Base-by-base conservation (phyloP, 768 basidiomycete species). In the Suillus spraguei region DNA sequence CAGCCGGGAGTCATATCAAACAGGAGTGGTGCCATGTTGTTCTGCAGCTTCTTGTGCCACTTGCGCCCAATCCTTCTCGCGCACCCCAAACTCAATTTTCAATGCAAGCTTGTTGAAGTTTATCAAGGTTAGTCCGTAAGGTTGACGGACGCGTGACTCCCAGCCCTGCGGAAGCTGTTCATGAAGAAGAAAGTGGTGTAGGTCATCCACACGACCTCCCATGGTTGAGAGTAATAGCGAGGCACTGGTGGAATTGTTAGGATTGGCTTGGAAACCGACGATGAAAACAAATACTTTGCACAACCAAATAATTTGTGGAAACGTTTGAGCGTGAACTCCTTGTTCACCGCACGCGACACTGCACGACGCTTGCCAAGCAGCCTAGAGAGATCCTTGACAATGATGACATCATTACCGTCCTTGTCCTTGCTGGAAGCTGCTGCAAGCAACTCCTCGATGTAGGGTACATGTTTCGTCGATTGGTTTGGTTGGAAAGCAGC, bases 21-120 rank as follows among this genome's bases (percentile, higher is more conserved):
- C 50, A 52, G 49, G 28, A 17, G 16, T 17, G 17, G 28, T 5
- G 4, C 9, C 28, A 32, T 28, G 24, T 1, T 52, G 28, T 52
- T 17, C 50, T 52, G 50, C 50, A 32, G 50, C 50, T 9, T 52
- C 16, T 2, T 52, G 28, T 10, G 50, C 50, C 8, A 52, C 50
- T 33, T 52, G 50, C 50, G 16, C 17, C 50, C 50, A 52, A 17
- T 52, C 50, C 50, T 52, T 52, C 50, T 52, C 50, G 28, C 28
- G 50, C 32, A 52, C 50, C 9, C 50, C 50, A 17, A 2, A 17
- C 9, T 52, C 50, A 4, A 52, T 52, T 33, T 4, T 17, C 28
- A 52, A 16, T 28, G 50, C 50, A 17, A 52, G 50, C 50, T 52
- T 52, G 28, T 52, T 52, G 28, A 52, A 52, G 17, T 52, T 32